Percentiles rank a stretch among this genome's conserved stretches.
These are phyloP conservation scores for Colletotrichum sp. DNA, from an alignment of 2,329 filamentous ascomycete genomes.

Conservation along the genomic window DNA sequence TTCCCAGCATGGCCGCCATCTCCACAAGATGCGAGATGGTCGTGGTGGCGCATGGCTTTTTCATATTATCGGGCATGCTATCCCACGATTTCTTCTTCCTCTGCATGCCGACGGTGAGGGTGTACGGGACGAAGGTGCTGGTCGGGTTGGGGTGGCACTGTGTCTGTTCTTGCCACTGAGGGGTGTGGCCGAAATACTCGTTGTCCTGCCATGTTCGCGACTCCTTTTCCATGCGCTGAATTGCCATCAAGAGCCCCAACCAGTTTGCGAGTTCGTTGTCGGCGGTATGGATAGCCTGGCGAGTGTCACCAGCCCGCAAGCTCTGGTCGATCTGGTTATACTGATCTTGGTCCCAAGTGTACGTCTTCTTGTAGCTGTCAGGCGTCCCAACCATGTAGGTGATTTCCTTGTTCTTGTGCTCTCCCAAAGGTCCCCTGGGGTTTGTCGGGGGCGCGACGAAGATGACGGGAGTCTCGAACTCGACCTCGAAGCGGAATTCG, in stretches of 20 bases:
- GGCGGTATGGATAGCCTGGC: constrained; percentile 15
- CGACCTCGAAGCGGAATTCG: constrained; percentile 18
- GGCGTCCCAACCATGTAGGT: constrained; percentile 16
- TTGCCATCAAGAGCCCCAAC: constrained; percentile 13
- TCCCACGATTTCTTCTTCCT: constrained; percentile 20
- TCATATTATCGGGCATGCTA: constrained; percentile 15
- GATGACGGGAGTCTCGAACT: constrained; percentile 16
- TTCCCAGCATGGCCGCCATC: constrained; percentile 39
- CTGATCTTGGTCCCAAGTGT: constrained; percentile 3
- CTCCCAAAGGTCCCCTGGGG: background rate
- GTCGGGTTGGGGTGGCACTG: background rate
- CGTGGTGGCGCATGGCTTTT: constrained; percentile 39
- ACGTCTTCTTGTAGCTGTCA: constrained; percentile 5
- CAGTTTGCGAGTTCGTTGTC: constrained; percentile 15
- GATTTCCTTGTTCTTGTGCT: constrained; percentile 1
- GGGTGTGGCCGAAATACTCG: constrained; percentile 1
- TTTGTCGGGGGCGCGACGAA: constrained; percentile 15
- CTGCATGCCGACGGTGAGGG: constrained; percentile 11
- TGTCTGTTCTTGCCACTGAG: background rate
- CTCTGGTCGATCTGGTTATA: background rate
- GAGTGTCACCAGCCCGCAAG: background rate
- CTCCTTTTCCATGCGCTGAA: constrained; percentile 18
- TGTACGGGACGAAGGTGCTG: background rate
- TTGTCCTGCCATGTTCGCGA: constrained; percentile 15
- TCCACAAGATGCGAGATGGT: constrained; percentile 41